These are phyloP conservation scores for Solanum paucissectum DNA, from an alignment of 257 asterid species.

Conservation along the genomic window DNA sequence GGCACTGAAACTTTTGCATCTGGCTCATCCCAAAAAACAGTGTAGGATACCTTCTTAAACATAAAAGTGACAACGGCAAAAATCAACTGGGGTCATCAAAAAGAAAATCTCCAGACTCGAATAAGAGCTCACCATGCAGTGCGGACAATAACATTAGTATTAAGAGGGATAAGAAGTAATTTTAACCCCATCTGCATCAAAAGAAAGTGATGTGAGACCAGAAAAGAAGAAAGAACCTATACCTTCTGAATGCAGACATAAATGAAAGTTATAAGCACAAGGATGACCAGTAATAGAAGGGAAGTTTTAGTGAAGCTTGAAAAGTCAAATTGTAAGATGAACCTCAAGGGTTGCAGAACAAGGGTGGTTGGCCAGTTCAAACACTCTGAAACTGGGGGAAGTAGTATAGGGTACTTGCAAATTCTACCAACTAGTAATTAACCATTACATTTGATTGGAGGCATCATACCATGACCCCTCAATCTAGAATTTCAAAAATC, in stretches of 20 bases:
- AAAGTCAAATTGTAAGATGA: not conserved
- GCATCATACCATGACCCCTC: no score
- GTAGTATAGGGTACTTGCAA: not conserved
- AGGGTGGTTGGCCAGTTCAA: not conserved
- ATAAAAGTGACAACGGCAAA: not conserved
- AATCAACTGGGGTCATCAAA: not conserved
- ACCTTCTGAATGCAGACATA: not conserved
- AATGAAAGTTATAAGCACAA: not conserved
- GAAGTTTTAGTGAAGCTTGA: not conserved
- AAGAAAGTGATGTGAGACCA: not conserved
- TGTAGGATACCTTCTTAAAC: not conserved
- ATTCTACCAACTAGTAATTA: not conserved
- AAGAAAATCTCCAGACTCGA: not conserved
- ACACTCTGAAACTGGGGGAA: not conserved
- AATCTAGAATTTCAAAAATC: no score
- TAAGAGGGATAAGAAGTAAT: not conserved
- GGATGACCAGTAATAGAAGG: not conserved
- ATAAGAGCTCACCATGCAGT: constrained; percentile 5
- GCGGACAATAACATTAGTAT: constrained; percentile 3
- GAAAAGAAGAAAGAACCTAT: not conserved
- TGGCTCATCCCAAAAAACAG: not conserved
- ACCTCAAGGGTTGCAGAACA: not conserved
- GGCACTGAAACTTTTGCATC: not conserved
- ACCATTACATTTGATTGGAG: not conserved
- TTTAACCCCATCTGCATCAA: not conserved